phyloP scores from a whole-genome alignment of 176 grass and related monocot species.

The Musa schizocarpa region DNA sequence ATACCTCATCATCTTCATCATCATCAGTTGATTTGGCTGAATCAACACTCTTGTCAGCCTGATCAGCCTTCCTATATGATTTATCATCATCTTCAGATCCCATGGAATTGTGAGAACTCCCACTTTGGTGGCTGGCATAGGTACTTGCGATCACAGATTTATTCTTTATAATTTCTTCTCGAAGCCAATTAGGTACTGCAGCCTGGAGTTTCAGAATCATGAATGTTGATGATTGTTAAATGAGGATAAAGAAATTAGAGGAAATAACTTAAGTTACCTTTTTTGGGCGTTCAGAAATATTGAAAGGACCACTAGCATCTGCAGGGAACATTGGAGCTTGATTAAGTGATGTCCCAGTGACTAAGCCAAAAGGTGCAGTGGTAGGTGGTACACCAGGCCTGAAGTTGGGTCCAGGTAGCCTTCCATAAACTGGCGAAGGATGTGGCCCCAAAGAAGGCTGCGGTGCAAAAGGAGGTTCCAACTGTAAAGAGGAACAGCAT shows the following conservation, averaged over 20 bases:
- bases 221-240: background rate
- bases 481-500: constrained; percentile 39
- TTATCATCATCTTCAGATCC: constrained; percentile 48
- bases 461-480: constrained; percentile 39
- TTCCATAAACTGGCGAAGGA: constrained; percentile 42
- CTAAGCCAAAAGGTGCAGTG: constrained; percentile 53
- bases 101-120: constrained; percentile 30
- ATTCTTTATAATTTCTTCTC: constrained; percentile 96
- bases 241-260: constrained; percentile 2
- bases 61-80: constrained; percentile 36
- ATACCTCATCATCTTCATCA: constrained; percentile 69
- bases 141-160: constrained; percentile 39
- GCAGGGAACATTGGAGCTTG: constrained; percentile 39
- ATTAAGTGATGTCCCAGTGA: constrained; percentile 30
- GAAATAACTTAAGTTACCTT: constrained; percentile 45
- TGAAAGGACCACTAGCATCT: constrained; percentile 43
- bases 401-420: constrained; percentile 42
- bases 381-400: constrained; percentile 28
- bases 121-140: constrained; percentile 23
- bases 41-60: constrained; percentile 55
- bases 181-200: constrained; percentile 92
- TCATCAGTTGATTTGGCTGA: constrained; percentile 61
- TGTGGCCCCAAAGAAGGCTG: constrained; percentile 21
- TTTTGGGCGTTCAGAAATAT: constrained; percentile 60
- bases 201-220: constrained; percentile 34